Base-by-base conservation (phyloP, 1,284 basidiomycete genomes). In the Microbotryomycetes sp. region DNA sequence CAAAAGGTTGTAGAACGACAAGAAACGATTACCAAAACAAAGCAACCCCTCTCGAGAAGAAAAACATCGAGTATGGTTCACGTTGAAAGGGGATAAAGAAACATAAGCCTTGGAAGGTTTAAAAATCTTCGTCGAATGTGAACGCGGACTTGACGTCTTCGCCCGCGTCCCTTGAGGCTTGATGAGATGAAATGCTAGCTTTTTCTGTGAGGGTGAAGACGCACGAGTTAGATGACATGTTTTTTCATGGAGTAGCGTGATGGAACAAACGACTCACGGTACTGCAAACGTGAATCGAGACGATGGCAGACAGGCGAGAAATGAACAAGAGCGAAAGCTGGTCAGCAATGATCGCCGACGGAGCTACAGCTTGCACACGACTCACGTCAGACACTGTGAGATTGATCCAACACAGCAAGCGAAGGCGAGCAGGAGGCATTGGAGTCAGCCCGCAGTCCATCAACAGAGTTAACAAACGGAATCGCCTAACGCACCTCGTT, bases 51-150 rank as follows among this genome's bases (percentile, higher is more conserved):
- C n/a, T n/a, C n/a, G n/a, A n/a, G n/a, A n/a, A n/a, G n/a, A n/a
- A n/a, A n/a, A n/a, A n/a, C n/a, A n/a, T n/a, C n/a, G n/a, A n/a
- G n/a, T n/a, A n/a, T n/a, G n/a, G n/a, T n/a, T n/a, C n/a, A n/a
- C n/a, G n/a, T n/a, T n/a, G n/a, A n/a, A n/a, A n/a, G n/a, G n/a
- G n/a, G n/a, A n/a, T n/a, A n/a, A n/a, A n/a, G n/a, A n/a, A n/a
- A n/a, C n/a, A n/a, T n/a, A n/a, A n/a, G n/a, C n/a, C n/a, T n/a
- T n/a, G n/a, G n/a, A n/a, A 12, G 36, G 48, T 28, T 67, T 59
- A 76, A 62, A 79, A 79, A 70, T 79, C 77, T 67, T 77, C 77
- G 53, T 77, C 76, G 32, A 72, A 61, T n/a, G 70, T 67, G 69
- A 74, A 74, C 2, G 58, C 45, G 7, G 65, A 56, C 15, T 61